Evolutionary conservation across 2,329 filamentous ascomycete genomes (phyloP), one percentile per base, ranked within the genome.

Genomic region (Diplodia sapinea): DNA sequence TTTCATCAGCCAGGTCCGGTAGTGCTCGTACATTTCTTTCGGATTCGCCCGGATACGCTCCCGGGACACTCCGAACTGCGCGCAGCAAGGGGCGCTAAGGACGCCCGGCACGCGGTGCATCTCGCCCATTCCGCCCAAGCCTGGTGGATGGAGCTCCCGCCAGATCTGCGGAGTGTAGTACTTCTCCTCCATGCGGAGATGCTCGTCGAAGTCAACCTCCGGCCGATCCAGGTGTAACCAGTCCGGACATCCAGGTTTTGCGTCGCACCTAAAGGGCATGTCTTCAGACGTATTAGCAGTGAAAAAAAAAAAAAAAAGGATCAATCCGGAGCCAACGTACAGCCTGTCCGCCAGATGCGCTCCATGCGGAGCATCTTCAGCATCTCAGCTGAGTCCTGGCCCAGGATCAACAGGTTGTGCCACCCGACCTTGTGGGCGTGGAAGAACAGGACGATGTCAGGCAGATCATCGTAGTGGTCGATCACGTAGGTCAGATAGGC

Each of bases 401-500:
- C 79, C 56, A 86, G 78, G 12, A 87, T 74, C 55, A 83, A 80
- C 70, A 87, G 85, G 72, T 88, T 88, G 75, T 89, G 87, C 87
- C 86, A 89, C 40, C 84, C 83, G 54, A 75, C 78, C 70, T 81
- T 82, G 68, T 79, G 77, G 36, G 85, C 82, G 75, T 89, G 87
- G 79, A 87, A 84, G 76, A 89, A 89, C 61, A 88, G 82, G 52
- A 83, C 79, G 23, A 87, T 82, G 71, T 89, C 87, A 1, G 86
- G 82, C 2, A 89, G 81, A 13, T 82, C 76, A 52, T 88, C 79
- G 75, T 89, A 89, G 73, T 87, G 81, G 70, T 89, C 86, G 73
- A 89, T 86, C 69, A 89, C 84, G 75, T 86, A 89, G 52, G 85
- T 85, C 57, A 89, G 79, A 74, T 89, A 89, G 55, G 78, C 80